phyloP scores from a whole-genome alignment of 2,329 filamentous ascomycete species.

The Penicillium sp. region DNA sequence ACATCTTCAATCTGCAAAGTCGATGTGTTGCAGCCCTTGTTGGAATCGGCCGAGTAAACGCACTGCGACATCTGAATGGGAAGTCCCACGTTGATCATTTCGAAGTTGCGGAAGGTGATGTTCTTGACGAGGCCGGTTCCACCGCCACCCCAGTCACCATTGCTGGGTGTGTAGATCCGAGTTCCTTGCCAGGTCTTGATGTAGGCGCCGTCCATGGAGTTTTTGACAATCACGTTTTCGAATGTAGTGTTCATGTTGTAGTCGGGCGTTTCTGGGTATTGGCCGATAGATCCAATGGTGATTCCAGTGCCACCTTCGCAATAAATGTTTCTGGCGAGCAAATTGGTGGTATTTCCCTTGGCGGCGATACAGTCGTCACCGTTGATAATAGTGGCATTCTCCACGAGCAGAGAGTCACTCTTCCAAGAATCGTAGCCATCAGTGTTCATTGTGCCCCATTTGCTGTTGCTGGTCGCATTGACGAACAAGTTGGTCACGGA shows the following conservation, averaged over 20 bases:
- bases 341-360: constrained; percentile 44
- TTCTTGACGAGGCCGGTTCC: constrained; percentile 25
- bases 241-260: constrained; percentile 42
- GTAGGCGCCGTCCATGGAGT: constrained; percentile 23
- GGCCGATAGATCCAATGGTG: constrained; percentile 43
- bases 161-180: constrained; percentile 14
- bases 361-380: constrained; percentile 43
- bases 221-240: constrained; percentile 28
- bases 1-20: constrained; percentile 49
- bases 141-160: constrained; percentile 25
- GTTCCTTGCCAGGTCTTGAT: constrained; percentile 29
- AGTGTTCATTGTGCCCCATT: constrained; percentile 51
- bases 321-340: constrained; percentile 40
- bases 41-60: constrained; percentile 24
- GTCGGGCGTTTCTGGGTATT: constrained; percentile 37
- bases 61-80: constrained; percentile 30
- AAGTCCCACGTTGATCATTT: constrained; percentile 22
- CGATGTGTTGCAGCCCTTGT: constrained; percentile 40
- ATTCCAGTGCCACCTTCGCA: constrained; percentile 41
- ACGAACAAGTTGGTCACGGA: constrained; percentile 57
- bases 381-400: constrained; percentile 47
- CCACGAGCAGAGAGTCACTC: constrained; percentile 47
- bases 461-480: constrained; percentile 48
- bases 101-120: constrained; percentile 23
- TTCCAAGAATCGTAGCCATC: constrained; percentile 56